Base-by-base conservation (phyloP, 495 filamentous ascomycete genomes). In the Penicillium pancosmium region DNA sequence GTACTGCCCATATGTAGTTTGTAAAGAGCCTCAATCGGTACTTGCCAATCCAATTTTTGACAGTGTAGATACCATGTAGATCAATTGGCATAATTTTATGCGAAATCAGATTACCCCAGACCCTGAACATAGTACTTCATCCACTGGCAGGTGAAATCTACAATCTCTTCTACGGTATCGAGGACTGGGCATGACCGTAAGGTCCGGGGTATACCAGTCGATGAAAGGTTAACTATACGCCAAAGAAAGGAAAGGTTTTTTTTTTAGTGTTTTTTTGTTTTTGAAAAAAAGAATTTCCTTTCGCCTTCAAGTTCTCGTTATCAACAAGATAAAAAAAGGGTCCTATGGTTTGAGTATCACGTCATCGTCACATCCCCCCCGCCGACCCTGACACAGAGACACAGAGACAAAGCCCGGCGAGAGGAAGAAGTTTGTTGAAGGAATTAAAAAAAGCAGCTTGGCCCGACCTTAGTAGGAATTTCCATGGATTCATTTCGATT, bases 351-450 rank as follows among this genome's bases (percentile, higher is more conserved):
- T 65, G 68, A 70, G 68, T 70, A 70, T 70, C 68, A 70, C 68
- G 66, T 70, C 68, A 70, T 70, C 67, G 67, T 69, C 59, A 62
- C 64, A 69, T 66, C 65, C 68, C 62, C 68, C 68, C 65, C 66
- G 62, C 60, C 56, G 44, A 46, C 61, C 63, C 66, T 61, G n/a
- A n/a, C n/a, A n/a, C n/a, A n/a, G n/a, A n/a, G n/a, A n/a, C 27
- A 27, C 27, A 5, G 27, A 27, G 6, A 7, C 27, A 27, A 44
- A 60, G 62, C 55, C 53, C 58, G 67, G 58, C 64, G 58, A 65
- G 52, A 56, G 55, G 57, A 58, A n/a, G 9, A 38, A 38, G 36
- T 31, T 31, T 9, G 27, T 31, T 31, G 27, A 1, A 38, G 36
- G 10, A 5, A 13, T 12, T 13, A 38, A 38, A 64, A 59, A 59